phyloP scores from a whole-genome alignment of 225 moss, liverwort and hornwort species.

The Pseudisothecium myosuroides region DNA sequence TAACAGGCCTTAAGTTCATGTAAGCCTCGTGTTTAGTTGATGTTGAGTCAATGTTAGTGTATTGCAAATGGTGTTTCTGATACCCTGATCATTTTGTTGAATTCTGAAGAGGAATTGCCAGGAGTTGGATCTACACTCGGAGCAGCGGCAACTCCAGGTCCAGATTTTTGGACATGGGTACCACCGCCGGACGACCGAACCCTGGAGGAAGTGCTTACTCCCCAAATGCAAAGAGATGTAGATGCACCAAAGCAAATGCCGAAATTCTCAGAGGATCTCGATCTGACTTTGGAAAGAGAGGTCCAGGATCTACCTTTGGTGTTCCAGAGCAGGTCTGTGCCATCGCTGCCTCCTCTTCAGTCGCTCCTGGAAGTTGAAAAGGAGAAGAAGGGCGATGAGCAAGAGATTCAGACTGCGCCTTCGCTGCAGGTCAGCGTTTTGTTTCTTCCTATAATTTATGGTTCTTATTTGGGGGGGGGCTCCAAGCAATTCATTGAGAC shows the following conservation, averaged over 20 bases:
- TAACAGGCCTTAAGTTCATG: not conserved
- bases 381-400: conserved; percentile 11
- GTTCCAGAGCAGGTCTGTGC: conserved; percentile 70
- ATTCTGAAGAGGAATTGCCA: conserved; percentile 13
- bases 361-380: conserved; percentile 84
- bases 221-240: not conserved
- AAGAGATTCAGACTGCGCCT: conserved; percentile 25
- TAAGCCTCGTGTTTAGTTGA: not conserved
- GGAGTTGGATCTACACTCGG: conserved; percentile 43
- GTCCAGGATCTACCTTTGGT: conserved; percentile 35
- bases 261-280: conserved; percentile 30
- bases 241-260: conserved; percentile 25
- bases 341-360: conserved; percentile 89
- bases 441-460: not conserved
- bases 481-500: not conserved
- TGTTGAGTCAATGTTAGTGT: not conserved
- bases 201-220: conserved; percentile 9
- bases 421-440: conserved; percentile 9
- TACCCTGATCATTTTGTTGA: not conserved
- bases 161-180: conserved; percentile 97
- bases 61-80: not conserved
- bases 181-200: conserved; percentile 46
- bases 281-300: conserved; percentile 44
- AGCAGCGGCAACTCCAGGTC: conserved; percentile 62
- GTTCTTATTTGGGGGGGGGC: not conserved